These are phyloP conservation scores for Auriscalpium orientale DNA, from an alignment of 768 basidiomycete genomes.

Conservation along the genomic window DNA sequence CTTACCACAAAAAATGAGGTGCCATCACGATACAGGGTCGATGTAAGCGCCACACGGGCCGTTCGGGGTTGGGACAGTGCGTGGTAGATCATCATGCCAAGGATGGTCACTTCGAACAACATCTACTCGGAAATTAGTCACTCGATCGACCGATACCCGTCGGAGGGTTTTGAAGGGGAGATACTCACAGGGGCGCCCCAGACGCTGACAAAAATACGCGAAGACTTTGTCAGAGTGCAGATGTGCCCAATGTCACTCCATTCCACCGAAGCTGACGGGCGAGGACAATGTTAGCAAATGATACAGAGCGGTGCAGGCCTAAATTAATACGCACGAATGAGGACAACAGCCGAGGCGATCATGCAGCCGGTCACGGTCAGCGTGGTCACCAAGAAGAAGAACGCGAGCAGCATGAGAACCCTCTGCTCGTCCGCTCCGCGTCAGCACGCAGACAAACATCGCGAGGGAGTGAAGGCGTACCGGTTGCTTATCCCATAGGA, in stretches of 20 bases:
- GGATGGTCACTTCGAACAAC: conserved; percentile 27
- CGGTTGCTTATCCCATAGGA: conserved; percentile 30
- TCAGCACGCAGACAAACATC: neutral
- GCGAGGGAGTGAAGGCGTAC: conserved; percentile 7
- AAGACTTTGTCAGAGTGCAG: conserved; percentile 22
- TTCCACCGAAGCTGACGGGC: conserved; percentile 17
- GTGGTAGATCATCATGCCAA: conserved; percentile 26
- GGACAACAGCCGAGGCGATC: conserved; percentile 1
- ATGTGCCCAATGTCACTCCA: conserved; percentile 17
- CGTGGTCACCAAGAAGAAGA: conserved; percentile 23
- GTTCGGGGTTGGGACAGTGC: conserved; percentile 28
- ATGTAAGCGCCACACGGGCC: conserved; percentile 19
- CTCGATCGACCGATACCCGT: neutral
- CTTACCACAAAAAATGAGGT: conserved; percentile 29
- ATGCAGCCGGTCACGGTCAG: conserved; percentile 18
- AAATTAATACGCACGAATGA: neutral
- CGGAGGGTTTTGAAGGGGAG: neutral
- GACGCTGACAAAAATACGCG: conserved; percentile 17
- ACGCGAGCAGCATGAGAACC: conserved; percentile 18
- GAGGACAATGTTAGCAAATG: too few relatives aligned
- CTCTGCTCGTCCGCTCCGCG: neutral
- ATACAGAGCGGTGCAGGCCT: too few relatives aligned
- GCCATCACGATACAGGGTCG: conserved; percentile 28
- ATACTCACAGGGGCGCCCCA: conserved; percentile 28
- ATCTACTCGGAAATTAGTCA: conserved; percentile 17